A percentile compares a stretch with the other conserved stretches of the same genome.
phyloP scores from a whole-genome alignment of 2,329 filamentous ascomycete species.

The Botrytis medusae region DNA sequence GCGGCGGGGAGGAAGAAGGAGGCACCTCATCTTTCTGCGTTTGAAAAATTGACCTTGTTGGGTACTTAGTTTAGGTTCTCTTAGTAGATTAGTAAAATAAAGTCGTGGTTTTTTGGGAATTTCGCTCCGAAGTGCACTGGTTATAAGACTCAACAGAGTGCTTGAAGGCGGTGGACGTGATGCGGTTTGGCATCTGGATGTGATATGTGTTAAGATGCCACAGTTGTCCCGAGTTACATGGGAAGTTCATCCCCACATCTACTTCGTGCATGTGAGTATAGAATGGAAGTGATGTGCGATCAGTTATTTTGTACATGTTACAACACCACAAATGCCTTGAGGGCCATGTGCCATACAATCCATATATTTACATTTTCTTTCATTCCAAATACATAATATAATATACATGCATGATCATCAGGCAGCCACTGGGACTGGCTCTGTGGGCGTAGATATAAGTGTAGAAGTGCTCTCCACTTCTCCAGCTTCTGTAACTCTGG shows the following conservation, averaged over 20 bases:
- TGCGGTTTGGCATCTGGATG: background rate
- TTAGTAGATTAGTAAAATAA: background rate
- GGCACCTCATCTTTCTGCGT: constrained; percentile 39
- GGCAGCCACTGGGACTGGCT: constrained; percentile 21
- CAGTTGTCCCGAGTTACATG: background rate
- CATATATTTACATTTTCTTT: constrained; percentile 22
- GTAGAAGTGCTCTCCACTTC: constrained; percentile 1
- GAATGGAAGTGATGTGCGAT: constrained; percentile 24
- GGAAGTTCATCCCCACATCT: background rate
- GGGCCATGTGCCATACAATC: constrained; percentile 3
- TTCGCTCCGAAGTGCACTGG: background rate
- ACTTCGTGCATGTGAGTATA: background rate
- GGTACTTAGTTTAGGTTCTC: constrained; percentile 26
- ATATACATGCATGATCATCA: constrained; percentile 34
- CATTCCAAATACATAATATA: constrained; percentile 29
- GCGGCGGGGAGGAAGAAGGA: constrained; percentile 36
- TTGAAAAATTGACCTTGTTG: constrained; percentile 48
- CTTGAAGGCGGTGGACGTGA: background rate
- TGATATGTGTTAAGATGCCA: too few species aligned
- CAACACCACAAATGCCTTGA: constrained; percentile 32
- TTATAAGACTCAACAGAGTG: background rate
- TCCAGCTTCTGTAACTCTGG: background rate
- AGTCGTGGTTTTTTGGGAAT: background rate
- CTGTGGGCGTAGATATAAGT: background rate
- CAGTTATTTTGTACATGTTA: constrained; percentile 23